Evolutionary conservation across 1,139 yeast genomes (phyloP).

Genomic region (Lodderomyces pseudojiufengensis): DNA sequence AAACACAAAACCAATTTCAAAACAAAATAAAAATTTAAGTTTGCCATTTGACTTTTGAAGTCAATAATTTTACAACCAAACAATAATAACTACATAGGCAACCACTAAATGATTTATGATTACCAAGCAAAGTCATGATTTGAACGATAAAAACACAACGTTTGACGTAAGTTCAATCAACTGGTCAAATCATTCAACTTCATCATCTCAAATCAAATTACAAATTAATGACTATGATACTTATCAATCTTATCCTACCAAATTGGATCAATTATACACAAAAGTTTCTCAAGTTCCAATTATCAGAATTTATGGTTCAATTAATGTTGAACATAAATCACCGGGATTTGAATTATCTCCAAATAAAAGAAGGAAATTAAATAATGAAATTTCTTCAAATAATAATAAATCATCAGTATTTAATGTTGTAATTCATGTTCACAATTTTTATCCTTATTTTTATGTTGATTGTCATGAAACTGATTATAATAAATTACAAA

Average conservation of each 20-base stretch:
- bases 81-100: too few relatives aligned
- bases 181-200: slow-evolving; percentile 8
- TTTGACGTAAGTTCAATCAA: slow-evolving; percentile 8
- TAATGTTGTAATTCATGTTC: slow-evolving; percentile 59
- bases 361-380: slow-evolving; percentile 6
- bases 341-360: slow-evolving; percentile 4
- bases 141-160: background rate
- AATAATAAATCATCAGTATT: slow-evolving; percentile 11
- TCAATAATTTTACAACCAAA: too few relatives aligned
- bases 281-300: slow-evolving; percentile 61
- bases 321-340: slow-evolving; percentile 24
- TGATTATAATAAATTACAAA: slow-evolving; percentile 12
- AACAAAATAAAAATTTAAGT: too few relatives aligned
- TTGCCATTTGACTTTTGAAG: too few relatives aligned
- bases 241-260: slow-evolving; percentile 46
- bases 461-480: slow-evolving; percentile 49
- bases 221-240: slow-evolving; percentile 62
- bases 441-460: slow-evolving; percentile 80
- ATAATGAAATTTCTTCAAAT: background rate
- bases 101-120: too few relatives aligned
- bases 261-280: slow-evolving; percentile 29
- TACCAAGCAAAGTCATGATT: too few relatives aligned
- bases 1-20: too few relatives aligned
- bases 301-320: slow-evolving; percentile 70
- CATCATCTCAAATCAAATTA: slow-evolving; percentile 18